Evolutionary conservation across 805 yeast species (phyloP), one percentile per base, ranked within the genome.

Genomic region (Starmerella cellae): DNA sequence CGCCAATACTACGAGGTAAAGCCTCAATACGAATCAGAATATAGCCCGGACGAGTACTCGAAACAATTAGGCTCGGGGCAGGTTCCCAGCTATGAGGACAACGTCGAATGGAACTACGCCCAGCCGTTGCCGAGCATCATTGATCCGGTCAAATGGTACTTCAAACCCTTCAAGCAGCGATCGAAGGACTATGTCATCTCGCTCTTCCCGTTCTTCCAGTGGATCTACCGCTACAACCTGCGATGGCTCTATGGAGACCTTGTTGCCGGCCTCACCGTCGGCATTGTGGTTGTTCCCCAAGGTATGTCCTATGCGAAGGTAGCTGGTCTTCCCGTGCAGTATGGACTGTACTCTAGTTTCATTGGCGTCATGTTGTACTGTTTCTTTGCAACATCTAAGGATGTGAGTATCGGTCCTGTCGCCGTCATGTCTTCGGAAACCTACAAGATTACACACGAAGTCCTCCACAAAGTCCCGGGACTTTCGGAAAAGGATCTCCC

Each of bases 401-500:
- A 87, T 68, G 94, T 87, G 30, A 80, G 93, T 47, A 85, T 87
- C 54, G 96, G 96, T 22, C 96, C 96, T 10, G 96, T 87, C 29
- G 96, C 96, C 11, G 96, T 87, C 44, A 85, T 87, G 94, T 81
- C 94, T 14, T 60, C 75, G 50, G 87, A 84, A 59, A 84, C 82
- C 28, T 77, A 87, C 38, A 82, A 79, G 59, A 84, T 82, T 43
- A 69, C 87, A 42, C 69, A 74, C 22, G 66, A 67, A 38, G 91
- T 85, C 10, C 73, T 73, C 47, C 65, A 52, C 11, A 70, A 67
- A 46, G 67, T 69, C 48, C 69, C 74, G 0, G 42, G 37, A 2
- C 58, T 61, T 28, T 45, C 62, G 4, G 55, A 54, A 18, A 66
- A 67, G 39, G 54, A 70, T 4, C 80, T 75, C 2, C 83, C 87